phyloP scores from a whole-genome alignment of 2,329 filamentous ascomycete genomes.

The Capronia americana region DNA sequence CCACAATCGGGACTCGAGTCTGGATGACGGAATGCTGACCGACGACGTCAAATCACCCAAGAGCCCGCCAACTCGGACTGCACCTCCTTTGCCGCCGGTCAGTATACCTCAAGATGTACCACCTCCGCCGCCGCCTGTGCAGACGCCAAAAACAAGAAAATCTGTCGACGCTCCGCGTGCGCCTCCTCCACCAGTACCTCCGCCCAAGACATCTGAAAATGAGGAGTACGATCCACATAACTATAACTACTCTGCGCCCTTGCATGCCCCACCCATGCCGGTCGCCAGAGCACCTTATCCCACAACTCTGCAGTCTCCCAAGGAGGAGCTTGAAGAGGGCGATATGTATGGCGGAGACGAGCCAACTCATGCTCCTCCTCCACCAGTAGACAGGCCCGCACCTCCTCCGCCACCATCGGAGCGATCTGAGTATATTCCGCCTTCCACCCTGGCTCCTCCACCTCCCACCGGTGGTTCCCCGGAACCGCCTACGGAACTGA shows the following conservation, averaged over 20 bases:
- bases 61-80: constrained; percentile 48
- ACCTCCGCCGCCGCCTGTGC: constrained; percentile 71
- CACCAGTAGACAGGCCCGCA: constrained; percentile 44
- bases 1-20: constrained; percentile 76
- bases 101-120: constrained; percentile 62
- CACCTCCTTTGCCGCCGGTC: constrained; percentile 63
- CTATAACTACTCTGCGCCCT: constrained; percentile 57
- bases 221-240: constrained; percentile 60
- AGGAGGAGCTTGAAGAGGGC: constrained; percentile 49
- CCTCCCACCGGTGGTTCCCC: constrained; percentile 64
- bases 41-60: constrained; percentile 60
- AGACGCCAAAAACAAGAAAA: constrained; percentile 63
- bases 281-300: constrained; percentile 39
- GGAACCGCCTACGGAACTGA: constrained; percentile 70
- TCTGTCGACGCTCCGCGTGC: constrained; percentile 75
- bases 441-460: constrained; percentile 52
- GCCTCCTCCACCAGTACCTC: constrained; percentile 67
- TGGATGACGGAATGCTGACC: constrained; percentile 68
- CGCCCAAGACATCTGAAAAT: constrained; percentile 55
- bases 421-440: constrained; percentile 54
- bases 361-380: constrained; percentile 28
- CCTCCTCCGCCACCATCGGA: constrained; percentile 55
- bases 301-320: constrained; percentile 41
- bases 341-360: constrained; percentile 52
- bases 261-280: constrained; percentile 42